Percentiles rank a stretch among this genome's conserved stretches.
phyloP scores from a whole-genome alignment of 179 eudicot species.

The Silene noctiflora region DNA sequence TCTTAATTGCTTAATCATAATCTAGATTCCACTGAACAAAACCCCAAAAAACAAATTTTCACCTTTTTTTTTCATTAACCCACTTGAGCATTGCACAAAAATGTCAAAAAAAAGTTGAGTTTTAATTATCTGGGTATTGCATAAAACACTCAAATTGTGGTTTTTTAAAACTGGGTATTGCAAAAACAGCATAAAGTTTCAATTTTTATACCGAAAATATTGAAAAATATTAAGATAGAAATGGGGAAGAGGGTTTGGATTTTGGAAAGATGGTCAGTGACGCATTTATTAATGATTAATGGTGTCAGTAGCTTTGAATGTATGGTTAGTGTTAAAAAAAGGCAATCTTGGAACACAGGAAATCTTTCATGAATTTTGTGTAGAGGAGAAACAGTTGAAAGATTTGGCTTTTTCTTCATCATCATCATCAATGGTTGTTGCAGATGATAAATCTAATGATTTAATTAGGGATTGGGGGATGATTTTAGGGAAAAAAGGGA shows the following conservation, averaged over 20 bases:
- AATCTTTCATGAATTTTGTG: conserved; percentile 36
- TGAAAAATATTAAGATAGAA: background rate
- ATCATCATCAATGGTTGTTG: conserved; percentile 4
- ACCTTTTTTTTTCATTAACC: background rate
- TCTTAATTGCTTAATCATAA: background rate
- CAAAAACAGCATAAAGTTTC: conserved; percentile 2
- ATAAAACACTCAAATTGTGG: background rate
- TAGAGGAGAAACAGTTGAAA: conserved; percentile 15
- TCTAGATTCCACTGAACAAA: background rate
- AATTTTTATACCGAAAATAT: background rate
- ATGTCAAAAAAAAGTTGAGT: background rate
- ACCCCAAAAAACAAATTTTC: too few relatives aligned
- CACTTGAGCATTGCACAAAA: conserved; percentile 20
- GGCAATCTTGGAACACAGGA: conserved; percentile 30
- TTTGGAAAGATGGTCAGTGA: conserved; percentile 30
- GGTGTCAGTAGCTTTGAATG: conserved; percentile 55
- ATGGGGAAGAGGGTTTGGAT: conserved; percentile 45
- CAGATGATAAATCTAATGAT: conserved; percentile 3
- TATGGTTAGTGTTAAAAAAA: conserved; percentile 42
- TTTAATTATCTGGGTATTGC: conserved; percentile 27
- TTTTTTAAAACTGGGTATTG: conserved; percentile 9
- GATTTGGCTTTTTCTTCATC: conserved; percentile 19
- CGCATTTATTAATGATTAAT: conserved; percentile 35
- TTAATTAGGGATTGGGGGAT: background rate
- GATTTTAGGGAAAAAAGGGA: too few relatives aligned